Evolutionary conservation across 2,329 filamentous ascomycete genomes (phyloP).

Genomic region (Juglanconis oblonga): DNA sequence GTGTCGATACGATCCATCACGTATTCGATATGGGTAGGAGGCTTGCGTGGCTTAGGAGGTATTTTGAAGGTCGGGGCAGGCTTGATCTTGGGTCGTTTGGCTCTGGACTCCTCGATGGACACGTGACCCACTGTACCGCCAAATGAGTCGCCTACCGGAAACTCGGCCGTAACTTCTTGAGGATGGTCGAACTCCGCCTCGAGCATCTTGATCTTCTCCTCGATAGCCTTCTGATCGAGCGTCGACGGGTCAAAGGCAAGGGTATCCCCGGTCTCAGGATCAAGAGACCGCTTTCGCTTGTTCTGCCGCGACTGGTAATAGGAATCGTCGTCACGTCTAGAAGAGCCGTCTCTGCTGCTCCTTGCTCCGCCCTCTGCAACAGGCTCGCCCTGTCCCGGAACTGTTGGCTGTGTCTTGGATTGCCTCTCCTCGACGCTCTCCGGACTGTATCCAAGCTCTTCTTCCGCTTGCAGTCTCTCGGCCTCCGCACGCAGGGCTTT

Average conservation of each 20-base stretch:
- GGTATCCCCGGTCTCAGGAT: not conserved
- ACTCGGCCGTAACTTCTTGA: slow-evolving; percentile 14
- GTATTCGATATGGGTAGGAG: slow-evolving; percentile 53
- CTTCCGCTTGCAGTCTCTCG: slow-evolving; percentile 22
- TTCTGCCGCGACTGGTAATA: not conserved
- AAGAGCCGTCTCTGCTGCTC: not conserved
- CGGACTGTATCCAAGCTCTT: slow-evolving; percentile 9
- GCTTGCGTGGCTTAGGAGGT: slow-evolving; percentile 35
- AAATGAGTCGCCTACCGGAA: slow-evolving; percentile 19
- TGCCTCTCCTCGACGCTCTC: not conserved
- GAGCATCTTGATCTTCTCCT: slow-evolving; percentile 23
- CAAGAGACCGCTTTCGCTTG: slow-evolving; percentile 9
- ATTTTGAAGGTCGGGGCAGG: slow-evolving; percentile 9
- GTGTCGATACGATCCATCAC: slow-evolving; percentile 43
- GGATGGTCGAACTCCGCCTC: slow-evolving; percentile 17
- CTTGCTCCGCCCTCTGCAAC: not conserved
- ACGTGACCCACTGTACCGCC: slow-evolving; percentile 21
- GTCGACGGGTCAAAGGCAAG: slow-evolving; percentile 2
- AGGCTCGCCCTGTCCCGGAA: not conserved
- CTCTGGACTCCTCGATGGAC: slow-evolving; percentile 25
- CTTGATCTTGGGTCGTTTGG: slow-evolving; percentile 14
- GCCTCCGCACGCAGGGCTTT: slow-evolving; percentile 17
- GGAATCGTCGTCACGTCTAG: not conserved
- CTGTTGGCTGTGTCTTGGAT: not conserved
- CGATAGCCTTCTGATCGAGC: slow-evolving; percentile 15